Conservation (phyloP, 176 grass and related monocot genomes). For the Hsuehochloa calcarea region DNA sequence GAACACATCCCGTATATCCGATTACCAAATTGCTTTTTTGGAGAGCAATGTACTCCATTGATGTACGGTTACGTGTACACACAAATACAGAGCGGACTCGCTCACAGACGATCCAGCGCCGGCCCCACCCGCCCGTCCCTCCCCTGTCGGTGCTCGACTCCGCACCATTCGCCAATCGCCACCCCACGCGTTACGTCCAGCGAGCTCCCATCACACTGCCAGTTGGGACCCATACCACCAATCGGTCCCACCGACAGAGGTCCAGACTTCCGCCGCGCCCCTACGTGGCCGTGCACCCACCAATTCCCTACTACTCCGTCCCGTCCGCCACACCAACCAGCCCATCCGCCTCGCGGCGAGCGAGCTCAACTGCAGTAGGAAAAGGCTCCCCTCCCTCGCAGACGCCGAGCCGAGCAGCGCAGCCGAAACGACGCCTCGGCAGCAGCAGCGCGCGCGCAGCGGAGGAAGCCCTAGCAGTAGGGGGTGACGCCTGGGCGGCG, state of each 20-base stretch:
- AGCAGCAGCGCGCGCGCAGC: background rate
- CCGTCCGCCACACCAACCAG: background rate
- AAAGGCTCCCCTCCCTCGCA: background rate
- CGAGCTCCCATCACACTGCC: background rate
- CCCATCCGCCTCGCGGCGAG: conserved; percentile 25
- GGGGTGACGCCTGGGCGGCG: background rate
- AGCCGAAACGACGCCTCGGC: background rate
- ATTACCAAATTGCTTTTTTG: background rate
- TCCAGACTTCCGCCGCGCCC: background rate
- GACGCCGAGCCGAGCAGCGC: background rate
- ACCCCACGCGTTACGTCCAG: background rate
- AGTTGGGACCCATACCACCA: accelerated
- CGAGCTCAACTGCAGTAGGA: background rate
- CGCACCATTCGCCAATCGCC: background rate
- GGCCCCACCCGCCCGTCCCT: background rate
- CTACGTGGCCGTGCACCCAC: conserved; percentile 2
- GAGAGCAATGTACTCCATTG: background rate
- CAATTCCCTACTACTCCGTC: background rate
- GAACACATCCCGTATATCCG: too few species aligned
- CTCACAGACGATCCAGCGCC: background rate
- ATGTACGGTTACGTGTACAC: background rate
- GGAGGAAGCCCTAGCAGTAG: background rate
- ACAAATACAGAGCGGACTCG: background rate
- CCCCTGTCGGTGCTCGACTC: conserved; percentile 37
- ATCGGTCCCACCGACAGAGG: background rate